Base-by-base conservation (phyloP, 164 flowering plant genomes). In the Hamamelis virginiana region DNA sequence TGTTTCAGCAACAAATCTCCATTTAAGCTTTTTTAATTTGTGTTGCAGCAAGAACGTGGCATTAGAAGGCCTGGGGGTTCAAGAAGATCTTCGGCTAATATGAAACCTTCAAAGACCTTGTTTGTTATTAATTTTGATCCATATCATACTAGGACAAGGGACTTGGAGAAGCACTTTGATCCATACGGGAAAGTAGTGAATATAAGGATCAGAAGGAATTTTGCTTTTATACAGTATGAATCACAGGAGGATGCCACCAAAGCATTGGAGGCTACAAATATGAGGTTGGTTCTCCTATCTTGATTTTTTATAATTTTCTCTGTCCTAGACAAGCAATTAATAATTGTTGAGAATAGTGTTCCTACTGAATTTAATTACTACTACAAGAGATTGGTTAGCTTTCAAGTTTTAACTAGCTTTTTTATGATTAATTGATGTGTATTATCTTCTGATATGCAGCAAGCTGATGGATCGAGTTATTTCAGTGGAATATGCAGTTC, bases 91-190 rank as follows among this genome's bases (percentile, higher is more conserved):
- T 70, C 94, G 55, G 69, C 83, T 10, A 88, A 81, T 73, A 57
- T 68, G 41, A 90, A 70, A 66, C 97, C 97, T 55, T 88, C 99
- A 38, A 96, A 89, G 81, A 96, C 98, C 15, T 66, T 96, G 84
- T 93, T 96, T 83, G 97, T 96, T 66, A 96, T 93, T 9, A 93
- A 96, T 64, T 93, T 96, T 74, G 98, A 96, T 70, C 90, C 97
- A 25, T 65, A 84, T 26, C 70, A 77, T 70, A 93, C 99, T 9
- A 81, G 91, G 75, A 83, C 93, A 8, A 86, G 86, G 81, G 99
- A 96, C 66, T 62, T 93, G 76, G 97, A 96, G 80, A 85, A 89
- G 80, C 98, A 96, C 81, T 96, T 96, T 76, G 99, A 93, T 50
- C 84, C 88, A 21, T 89, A 89, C 90, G 99, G 99, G n/a, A 93